Evolutionary conservation across 139 green algal genomes (phyloP), one percentile per base, ranked within the genome.

Genomic region (Volvox reticuliferus): DNA sequence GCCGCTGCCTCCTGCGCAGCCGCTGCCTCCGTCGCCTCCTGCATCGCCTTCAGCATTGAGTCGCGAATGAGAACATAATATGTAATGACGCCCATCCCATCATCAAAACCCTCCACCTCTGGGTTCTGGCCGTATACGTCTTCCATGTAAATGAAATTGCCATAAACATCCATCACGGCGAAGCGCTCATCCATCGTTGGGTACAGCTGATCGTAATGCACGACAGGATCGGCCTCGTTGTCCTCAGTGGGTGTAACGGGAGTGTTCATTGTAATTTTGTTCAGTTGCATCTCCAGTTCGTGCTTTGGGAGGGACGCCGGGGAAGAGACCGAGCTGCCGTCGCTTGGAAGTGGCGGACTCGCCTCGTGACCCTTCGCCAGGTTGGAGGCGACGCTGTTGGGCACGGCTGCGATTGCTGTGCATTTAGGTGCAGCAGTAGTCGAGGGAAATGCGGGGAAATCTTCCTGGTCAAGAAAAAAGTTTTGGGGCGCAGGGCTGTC

Each of bases 361-460:
- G 6, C 24, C 65, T 16, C 65, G 21, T 3, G 6, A 9, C 24
- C 2, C 65, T 9, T 5, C 65, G 6, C 24, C 21, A 24, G 21
- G 12, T 30, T 73, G 3, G 65, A 28, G 24, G 9, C 65, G 65
- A 73, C 65, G 65, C 12, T 28, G 65, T 16, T 12, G 65, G 65
- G 21, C 65, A 28, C 24, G 65, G 24, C 24, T 24, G 65, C 12
- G 21, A 73, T 73, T 73, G 21, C 16, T 2, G 65, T 73, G 65
- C 44, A 55, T 9, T 55, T 55, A 9, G 65, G 16, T 30, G 65
- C 21, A 30, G 65, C 21, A 73, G 6, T 73, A 24, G 65, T 30
- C 5, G 22, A 36, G 6, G 78, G 79, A 55, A 87, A 87, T 62
- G 81, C 61, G 13, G 81, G 81, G n/a, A 87, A 87, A 62, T 87